These are phyloP conservation scores for Clarireedia monteithiana DNA, from an alignment of 2,329 filamentous ascomycete genomes.

Conservation along the genomic window DNA sequence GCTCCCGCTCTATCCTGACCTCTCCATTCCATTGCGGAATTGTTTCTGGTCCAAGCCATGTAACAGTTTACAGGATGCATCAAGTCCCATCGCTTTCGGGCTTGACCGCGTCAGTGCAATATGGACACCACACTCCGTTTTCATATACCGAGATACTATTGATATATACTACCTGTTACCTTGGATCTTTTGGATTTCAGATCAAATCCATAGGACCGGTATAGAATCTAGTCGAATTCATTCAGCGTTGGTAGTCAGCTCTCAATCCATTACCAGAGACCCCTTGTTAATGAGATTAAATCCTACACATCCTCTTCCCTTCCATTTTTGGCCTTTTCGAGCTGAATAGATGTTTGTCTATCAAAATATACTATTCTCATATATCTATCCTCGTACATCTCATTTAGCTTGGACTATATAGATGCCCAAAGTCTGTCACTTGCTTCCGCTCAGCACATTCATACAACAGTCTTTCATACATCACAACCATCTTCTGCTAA, in stretches of 20 bases:
- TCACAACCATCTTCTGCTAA: background rate
- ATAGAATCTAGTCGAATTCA: slow-evolving; percentile 2
- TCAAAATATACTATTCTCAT: background rate
- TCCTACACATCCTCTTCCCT: slow-evolving; percentile 3
- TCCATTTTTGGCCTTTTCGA: slow-evolving; percentile 1
- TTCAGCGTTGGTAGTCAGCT: slow-evolving; percentile 5
- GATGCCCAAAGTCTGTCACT: background rate
- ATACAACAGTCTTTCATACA: background rate
- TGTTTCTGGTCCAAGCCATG: background rate
- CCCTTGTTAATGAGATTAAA: background rate
- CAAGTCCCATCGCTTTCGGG: background rate
- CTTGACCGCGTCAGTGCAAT: background rate
- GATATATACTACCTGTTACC: background rate
- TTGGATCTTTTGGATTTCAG: background rate
- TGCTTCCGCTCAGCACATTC: background rate
- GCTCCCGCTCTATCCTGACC: background rate
- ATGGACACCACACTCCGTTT: background rate
- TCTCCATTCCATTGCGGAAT: background rate
- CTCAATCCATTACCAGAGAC: slow-evolving; percentile 1
- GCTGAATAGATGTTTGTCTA: background rate
- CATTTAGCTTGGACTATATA: slow-evolving; percentile 1
- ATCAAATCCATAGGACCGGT: background rate
- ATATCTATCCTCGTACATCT: background rate
- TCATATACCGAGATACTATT: background rate
- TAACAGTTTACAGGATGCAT: background rate